Evolutionary conservation across 2,329 filamentous ascomycete genomes (phyloP), one percentile per base, ranked within the genome.

Genomic region (Fusarium pseudocircinatum): DNA sequence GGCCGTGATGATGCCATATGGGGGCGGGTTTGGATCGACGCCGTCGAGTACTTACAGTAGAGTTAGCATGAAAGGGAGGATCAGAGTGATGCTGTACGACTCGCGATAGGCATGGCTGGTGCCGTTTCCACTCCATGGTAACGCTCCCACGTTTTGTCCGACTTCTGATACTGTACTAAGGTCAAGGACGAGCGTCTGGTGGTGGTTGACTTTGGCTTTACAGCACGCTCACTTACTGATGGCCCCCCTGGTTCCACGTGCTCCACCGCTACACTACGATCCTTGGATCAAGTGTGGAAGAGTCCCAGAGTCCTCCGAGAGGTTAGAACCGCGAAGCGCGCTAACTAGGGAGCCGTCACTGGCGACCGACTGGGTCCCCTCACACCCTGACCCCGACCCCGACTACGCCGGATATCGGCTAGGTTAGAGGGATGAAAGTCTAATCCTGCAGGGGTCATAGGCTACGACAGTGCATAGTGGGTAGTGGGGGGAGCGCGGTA

Each of bases 381-480:
- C 42, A 59, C 61, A 57, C 39, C 58, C 52, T 49, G 63, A 61
- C 53, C 60, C 68, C 49, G 60, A 61, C 46, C 34, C 37, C 54
- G 30, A 62, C 67, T 73, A 67, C 67, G 67, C 75, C 74, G 74
- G 74, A 77, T 74, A 69, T 74, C 68, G 72, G 70, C 70, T 77
- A 77, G 75, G 64, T 40, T 37, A 62, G 64, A 73, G 69, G 39
- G 52, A 46, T 63, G 59, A 77, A 77, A 77, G 75, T 75, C 63
- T 77, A 77, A 76, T 76, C 57, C 43, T 44, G 63, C 65, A 75
- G 63, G 67, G 67, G 60, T 58, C 54, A 37, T 58, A 58, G 54
- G 54, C 54, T 58, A 58, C 39, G 40, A 37, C 58, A 58, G 50
- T 68, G 62, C 24, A 36, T 49, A 58, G 54, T 37, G 24, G 42